These are phyloP conservation scores for Rhodotorula sp. DNA, from an alignment of 1,284 basidiomycete genomes.

Conservation along the genomic window DNA sequence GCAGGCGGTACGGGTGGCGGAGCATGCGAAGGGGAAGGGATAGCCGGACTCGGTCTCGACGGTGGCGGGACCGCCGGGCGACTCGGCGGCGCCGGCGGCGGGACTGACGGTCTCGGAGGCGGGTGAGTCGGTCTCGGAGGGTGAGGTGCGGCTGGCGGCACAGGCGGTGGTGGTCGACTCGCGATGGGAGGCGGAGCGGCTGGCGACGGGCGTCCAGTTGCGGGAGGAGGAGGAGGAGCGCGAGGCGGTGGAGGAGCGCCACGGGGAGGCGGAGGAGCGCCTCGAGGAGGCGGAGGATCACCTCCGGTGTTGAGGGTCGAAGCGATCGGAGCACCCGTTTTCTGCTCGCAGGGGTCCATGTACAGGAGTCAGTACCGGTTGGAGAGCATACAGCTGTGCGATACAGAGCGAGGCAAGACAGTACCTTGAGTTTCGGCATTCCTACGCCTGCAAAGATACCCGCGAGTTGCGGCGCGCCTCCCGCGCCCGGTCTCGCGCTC, in stretches of 20 bases:
- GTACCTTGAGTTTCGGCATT: conserved; percentile 34
- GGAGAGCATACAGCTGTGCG: too few species aligned
- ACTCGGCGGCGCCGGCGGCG: conserved; percentile 4
- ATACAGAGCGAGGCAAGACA: neutral
- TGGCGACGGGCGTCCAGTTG: neutral
- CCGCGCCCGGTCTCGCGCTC: neutral
- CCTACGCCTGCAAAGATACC: conserved; percentile 40
- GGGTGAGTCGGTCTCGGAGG: neutral
- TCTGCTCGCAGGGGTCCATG: conserved; percentile 11
- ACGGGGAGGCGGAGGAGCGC: neutral
- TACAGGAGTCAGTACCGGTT: neutral
- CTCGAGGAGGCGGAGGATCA: neutral
- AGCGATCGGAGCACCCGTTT: conserved; percentile 23
- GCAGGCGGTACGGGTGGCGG: conserved; percentile 11
- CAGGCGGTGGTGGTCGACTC: neutral
- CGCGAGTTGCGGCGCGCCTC: conserved; percentile 23
- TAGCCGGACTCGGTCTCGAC: neutral
- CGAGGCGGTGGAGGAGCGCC: neutral
- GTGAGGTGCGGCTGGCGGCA: neutral
- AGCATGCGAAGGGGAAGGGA: conserved; percentile 4
- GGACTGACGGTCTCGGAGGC: conserved; percentile 8
- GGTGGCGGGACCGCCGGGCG: neutral
- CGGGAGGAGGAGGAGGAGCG: neutral
- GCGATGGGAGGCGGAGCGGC: conserved; percentile 12
- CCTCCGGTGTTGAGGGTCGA: neutral